These are phyloP conservation scores for Mucor lusitanicus DNA, from an alignment of 371 early-diverging fungal genomes.

Conservation along the genomic window DNA sequence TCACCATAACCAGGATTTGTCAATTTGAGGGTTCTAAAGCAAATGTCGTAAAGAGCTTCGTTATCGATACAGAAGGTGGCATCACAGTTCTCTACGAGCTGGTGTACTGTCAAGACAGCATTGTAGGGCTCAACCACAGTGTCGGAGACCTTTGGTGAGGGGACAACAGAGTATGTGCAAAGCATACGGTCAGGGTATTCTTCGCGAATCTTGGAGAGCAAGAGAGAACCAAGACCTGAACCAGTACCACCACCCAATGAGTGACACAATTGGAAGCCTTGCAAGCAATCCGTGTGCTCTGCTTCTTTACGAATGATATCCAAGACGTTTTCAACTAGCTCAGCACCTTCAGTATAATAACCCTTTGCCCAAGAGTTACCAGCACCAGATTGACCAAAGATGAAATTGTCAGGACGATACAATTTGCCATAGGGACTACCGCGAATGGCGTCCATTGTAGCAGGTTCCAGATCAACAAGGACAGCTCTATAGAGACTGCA, in stretches of 20 bases:
- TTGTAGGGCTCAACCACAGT: slow-evolving; percentile 96
- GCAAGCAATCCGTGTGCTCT: slow-evolving; percentile 82
- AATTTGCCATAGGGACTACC: slow-evolving; percentile 66
- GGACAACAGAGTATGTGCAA: slow-evolving; percentile 91
- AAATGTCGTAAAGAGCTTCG: slow-evolving; percentile 93
- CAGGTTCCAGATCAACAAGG: slow-evolving; percentile 98
- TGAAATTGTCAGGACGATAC: slow-evolving; percentile 89
- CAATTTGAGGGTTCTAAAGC: slow-evolving; percentile 84
- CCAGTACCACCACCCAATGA: slow-evolving; percentile 93
- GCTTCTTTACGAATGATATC: slow-evolving; percentile 87
- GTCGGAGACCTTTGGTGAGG: slow-evolving; percentile 84
- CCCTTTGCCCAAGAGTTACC: slow-evolving; percentile 96
- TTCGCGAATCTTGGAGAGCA: slow-evolving; percentile 88
- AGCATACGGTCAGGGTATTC: slow-evolving; percentile 94
- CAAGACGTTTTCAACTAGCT: slow-evolving; percentile 80
- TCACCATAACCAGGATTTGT: slow-evolving; percentile 78
- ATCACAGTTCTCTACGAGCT: slow-evolving; percentile 90
- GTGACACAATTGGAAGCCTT: slow-evolving; percentile 89
- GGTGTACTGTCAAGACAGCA: slow-evolving; percentile 86
- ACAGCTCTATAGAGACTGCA: slow-evolving; percentile 74
- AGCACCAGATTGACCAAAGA: slow-evolving; percentile 87
- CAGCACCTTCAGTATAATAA: slow-evolving; percentile 92
- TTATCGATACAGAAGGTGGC: slow-evolving; percentile 99
- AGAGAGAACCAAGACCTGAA: slow-evolving; percentile 38
- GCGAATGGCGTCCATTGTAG: slow-evolving; percentile 96